phyloP scores from a whole-genome alignment of 345 rosid genomes.

The Jatropha curcas region DNA sequence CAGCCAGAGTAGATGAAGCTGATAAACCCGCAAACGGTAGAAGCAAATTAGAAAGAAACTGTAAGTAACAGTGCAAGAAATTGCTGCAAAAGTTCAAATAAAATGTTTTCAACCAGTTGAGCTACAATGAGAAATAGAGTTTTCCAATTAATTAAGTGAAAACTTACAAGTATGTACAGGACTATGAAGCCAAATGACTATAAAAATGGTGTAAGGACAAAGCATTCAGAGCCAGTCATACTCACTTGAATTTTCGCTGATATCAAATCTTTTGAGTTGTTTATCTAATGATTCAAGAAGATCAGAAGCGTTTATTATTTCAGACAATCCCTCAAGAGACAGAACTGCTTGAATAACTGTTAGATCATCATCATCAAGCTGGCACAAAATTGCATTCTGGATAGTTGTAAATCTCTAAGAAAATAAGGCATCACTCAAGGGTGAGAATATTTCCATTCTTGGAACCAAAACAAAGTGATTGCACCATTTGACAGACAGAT shows the following conservation, averaged over 20 bases:
- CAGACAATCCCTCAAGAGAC: constrained; percentile 60
- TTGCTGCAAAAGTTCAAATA: not conserved
- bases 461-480: not conserved
- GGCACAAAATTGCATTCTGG: constrained; percentile 67
- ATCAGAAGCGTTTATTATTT: constrained; percentile 46
- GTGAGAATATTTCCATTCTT: not conserved
- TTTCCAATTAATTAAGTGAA: not conserved
- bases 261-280: constrained; percentile 55
- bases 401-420: constrained; percentile 57
- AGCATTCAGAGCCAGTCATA: constrained; percentile 12
- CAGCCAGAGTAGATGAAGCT: constrained; percentile 43
- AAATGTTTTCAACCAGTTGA: not conserved
- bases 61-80: not conserved
- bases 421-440: not conserved
- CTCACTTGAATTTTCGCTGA: constrained; percentile 55
- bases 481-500: not conserved
- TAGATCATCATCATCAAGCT: constrained; percentile 79
- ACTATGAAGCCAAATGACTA: not conserved
- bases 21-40: constrained; percentile 51
- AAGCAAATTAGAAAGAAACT: constrained; percentile 3
- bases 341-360: constrained; percentile 73
- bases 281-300: constrained; percentile 56
- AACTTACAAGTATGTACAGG: not conserved
- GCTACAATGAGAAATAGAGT: not conserved
- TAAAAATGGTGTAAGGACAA: constrained; percentile 4